A percentile compares a stretch with the other conserved stretches of the same genome.
Conservation (phyloP, 176 grass and related monocot genomes). For the Microstegium vimineum region DNA sequence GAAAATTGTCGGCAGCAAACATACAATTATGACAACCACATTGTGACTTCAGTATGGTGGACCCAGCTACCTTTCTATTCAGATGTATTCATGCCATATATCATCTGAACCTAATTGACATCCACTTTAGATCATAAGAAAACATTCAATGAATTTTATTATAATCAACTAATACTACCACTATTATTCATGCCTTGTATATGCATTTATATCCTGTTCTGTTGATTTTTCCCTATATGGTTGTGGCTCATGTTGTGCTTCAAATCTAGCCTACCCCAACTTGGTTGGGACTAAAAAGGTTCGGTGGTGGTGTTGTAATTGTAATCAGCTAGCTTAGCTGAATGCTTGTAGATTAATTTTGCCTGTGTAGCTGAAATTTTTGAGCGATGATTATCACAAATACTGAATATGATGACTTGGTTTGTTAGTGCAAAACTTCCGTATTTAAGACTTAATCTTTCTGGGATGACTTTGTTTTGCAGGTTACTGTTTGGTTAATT, state of each 20-base stretch:
- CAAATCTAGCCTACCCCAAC: not conserved
- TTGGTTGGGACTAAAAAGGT: not conserved
- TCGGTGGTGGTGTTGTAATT: not conserved
- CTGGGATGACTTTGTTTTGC: not conserved
- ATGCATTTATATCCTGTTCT: not conserved
- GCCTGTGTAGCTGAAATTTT: not conserved
- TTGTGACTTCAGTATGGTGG: not conserved
- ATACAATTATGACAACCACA: not conserved
- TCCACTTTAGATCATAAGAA: constrained; percentile 1
- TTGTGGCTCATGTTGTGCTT: not conserved
- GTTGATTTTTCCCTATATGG: not conserved
- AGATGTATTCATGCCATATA: not conserved
- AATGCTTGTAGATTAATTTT: not conserved
- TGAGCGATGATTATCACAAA: not conserved
- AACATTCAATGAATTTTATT: not conserved
- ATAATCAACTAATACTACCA: not conserved
- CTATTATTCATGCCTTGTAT: not conserved
- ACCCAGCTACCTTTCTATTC: not conserved
- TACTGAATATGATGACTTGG: not conserved
- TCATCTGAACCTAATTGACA: not conserved
- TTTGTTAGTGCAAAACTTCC: not conserved
- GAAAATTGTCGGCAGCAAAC: not conserved
- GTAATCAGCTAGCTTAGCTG: not conserved
- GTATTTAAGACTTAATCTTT: not conserved
- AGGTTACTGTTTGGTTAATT: constrained; percentile 69